Conservation (phyloP, 1,284 basidiomycete species). For the Ceratobasidium sp. region DNA sequence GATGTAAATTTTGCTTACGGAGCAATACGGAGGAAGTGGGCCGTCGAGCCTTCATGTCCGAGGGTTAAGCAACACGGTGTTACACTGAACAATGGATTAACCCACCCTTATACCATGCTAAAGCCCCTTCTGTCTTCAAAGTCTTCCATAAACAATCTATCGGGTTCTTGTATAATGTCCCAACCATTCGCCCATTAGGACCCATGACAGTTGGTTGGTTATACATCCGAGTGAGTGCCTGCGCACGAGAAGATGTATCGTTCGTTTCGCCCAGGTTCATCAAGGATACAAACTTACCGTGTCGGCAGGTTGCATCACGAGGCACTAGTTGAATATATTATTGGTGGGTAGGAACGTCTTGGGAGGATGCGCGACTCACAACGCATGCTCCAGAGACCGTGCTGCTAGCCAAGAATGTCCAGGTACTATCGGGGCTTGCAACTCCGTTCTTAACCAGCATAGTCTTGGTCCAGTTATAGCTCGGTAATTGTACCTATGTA, state of each 20-base stretch:
- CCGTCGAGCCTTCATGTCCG: slow-evolving; percentile 61
- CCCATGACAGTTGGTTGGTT: slow-evolving; percentile 87
- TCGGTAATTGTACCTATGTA: slow-evolving; percentile 88
- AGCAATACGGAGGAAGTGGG: slow-evolving; percentile 91
- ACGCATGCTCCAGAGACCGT: slow-evolving; percentile 93
- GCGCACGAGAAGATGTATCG: slow-evolving; percentile 32
- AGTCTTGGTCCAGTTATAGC: slow-evolving; percentile 93
- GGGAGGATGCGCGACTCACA: slow-evolving; percentile 63
- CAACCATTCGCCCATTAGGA: slow-evolving; percentile 80
- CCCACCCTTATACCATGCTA: slow-evolving; percentile 92
- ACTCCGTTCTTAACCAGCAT: slow-evolving; percentile 76
- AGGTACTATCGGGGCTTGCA: slow-evolving; percentile 78
- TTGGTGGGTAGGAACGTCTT: slow-evolving; percentile 42
- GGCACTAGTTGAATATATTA: slow-evolving; percentile 66
- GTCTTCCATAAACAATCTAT: slow-evolving; percentile 98
- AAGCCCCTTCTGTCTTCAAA: slow-evolving; percentile 87
- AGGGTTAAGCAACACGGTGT: too few relatives aligned
- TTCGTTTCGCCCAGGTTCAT: slow-evolving; percentile 54
- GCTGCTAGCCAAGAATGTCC: slow-evolving; percentile 90
- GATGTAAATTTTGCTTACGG: slow-evolving; percentile 70
- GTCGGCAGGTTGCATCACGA: slow-evolving; percentile 90
- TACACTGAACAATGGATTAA: too few relatives aligned
- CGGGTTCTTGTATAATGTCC: slow-evolving; percentile 89
- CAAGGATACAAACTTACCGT: slow-evolving; percentile 66
- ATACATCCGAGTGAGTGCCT: slow-evolving; percentile 95